phyloP scores from a whole-genome alignment of 768 basidiomycete genomes.

The Macrolepiota albuminosa region DNA sequence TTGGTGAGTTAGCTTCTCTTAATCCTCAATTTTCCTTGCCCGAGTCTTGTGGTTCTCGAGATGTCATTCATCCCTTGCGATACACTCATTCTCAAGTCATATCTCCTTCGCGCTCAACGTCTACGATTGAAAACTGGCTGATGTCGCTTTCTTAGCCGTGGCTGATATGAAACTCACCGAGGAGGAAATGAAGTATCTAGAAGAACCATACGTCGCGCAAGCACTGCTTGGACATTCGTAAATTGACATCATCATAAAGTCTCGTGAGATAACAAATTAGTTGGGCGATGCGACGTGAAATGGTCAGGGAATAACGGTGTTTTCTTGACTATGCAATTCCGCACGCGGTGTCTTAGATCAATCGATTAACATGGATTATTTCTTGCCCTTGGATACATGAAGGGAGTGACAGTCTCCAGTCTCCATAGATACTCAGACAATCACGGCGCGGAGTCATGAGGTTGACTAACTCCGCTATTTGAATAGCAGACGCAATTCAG shows the following conservation, averaged over 20 bases:
- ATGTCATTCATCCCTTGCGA: not conserved
- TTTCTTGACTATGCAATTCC: no score
- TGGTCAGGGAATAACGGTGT: no score
- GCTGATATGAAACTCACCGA: slow-evolving; percentile 44
- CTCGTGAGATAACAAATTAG: not conserved
- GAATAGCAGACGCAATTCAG: no score
- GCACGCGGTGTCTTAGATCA: no score
- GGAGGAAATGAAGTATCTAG: slow-evolving; percentile 54
- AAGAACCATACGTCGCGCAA: slow-evolving; percentile 38
- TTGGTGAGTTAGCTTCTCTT: slow-evolving; percentile 27
- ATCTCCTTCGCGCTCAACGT: not conserved
- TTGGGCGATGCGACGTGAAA: not conserved
- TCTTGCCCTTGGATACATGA: no score
- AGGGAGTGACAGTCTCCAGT: no score
- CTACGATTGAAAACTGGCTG: not conserved
- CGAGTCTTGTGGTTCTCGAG: not conserved
- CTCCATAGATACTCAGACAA: no score
- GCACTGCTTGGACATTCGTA: not conserved
- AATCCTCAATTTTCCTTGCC: not conserved
- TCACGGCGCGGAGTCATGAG: no score
- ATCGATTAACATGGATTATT: no score
- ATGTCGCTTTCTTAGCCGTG: slow-evolving; percentile 23
- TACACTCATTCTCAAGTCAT: not conserved
- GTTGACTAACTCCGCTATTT: no score
- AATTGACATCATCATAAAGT: no score